These are phyloP conservation scores for Canna indica DNA, from an alignment of 176 grass and related monocot genomes.

Conservation along the genomic window DNA sequence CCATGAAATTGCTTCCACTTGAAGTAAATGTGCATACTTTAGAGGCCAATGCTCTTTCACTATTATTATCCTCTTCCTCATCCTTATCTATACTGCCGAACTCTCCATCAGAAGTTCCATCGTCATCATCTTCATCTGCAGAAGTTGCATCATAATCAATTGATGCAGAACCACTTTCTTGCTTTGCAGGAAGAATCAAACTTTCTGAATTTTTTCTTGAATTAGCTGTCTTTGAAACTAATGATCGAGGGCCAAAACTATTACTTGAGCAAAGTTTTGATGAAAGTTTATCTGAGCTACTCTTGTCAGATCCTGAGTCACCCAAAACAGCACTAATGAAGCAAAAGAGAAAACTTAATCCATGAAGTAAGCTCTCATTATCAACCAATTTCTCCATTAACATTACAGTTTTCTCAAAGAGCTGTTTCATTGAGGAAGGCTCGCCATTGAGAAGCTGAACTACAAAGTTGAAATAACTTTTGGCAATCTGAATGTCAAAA, in stretches of 20 bases:
- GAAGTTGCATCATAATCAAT: slow-evolving; percentile 74
- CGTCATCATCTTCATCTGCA: slow-evolving; percentile 94
- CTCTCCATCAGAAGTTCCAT: slow-evolving; percentile 91
- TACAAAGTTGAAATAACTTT: slow-evolving; percentile 77
- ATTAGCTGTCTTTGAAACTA: slow-evolving; percentile 41
- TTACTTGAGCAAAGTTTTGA: slow-evolving; percentile 40
- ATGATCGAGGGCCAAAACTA: slow-evolving; percentile 43
- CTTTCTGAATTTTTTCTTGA: slow-evolving; percentile 64
- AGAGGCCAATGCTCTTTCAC: slow-evolving; percentile 64
- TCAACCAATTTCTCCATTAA: slow-evolving; percentile 78
- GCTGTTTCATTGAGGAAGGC: slow-evolving; percentile 41
- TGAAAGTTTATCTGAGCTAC: slow-evolving; percentile 46
- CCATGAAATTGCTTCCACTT: slow-evolving; percentile 98
- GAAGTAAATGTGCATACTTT: slow-evolving; percentile 99
- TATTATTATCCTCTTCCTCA: slow-evolving; percentile 82
- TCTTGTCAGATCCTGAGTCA: slow-evolving; percentile 44
- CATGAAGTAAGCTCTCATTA: slow-evolving; percentile 41
- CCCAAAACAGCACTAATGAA: slow-evolving; percentile 69
- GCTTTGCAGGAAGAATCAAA: slow-evolving; percentile 44
- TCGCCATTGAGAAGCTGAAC: slow-evolving; percentile 62
- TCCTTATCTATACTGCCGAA: slow-evolving; percentile 88
- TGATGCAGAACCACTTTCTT: slow-evolving; percentile 41
- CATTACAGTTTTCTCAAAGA: slow-evolving; percentile 60
- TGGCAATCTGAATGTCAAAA: slow-evolving; percentile 55
- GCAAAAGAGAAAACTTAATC: slow-evolving; percentile 70